Base-by-base conservation (phyloP, 208 protist species). In the Lotmaria passim region DNA sequence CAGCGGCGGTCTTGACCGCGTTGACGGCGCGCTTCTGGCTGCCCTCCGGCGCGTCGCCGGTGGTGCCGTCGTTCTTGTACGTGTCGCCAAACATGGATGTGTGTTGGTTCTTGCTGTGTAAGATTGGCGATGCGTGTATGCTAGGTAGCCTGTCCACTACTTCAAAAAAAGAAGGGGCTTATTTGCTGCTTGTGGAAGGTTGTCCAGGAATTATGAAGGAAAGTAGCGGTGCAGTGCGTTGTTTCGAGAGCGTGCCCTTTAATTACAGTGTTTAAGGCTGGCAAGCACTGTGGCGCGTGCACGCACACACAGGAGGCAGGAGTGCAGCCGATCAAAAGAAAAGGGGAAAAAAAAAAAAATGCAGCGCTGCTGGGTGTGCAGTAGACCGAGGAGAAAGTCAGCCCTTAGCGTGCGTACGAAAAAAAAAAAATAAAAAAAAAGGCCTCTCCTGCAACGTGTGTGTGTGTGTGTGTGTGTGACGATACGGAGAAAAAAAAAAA, bases 61-160 rank as follows among this genome's bases (percentile, higher is more conserved):
- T 19, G 17, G 56, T 38, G 28, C 66, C 71, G 28, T 39, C 34
- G 39, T 78, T 67, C 15, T 53, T 66, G 68, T 85, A 82, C n/a
- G 64, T 31, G 46, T 85, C 80, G 7, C 80, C 80, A 53, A 85
- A 82, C 80, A 85, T 85, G 28, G 21, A 1, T 48, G 17, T 38
- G 24, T 51, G 21, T 58, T 26, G 33, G 41, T 51, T 31, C 4
- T n/a, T 23, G 8, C 14, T 21, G 33, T 21, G n/a, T 30, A 21
- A 8, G 43, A 6, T 6, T 39, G 6, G 6, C 12, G 6, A 12
- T 39, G 36, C 8, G n/a, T n/a, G n/a, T n/a, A n/a, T n/a, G n/a
- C n/a, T n/a, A n/a, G n/a, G n/a, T n/a, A n/a, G n/a, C n/a, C n/a
- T n/a, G n/a, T n/a, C n/a, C n/a, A n/a, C n/a, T n/a, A n/a, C n/a